These are phyloP conservation scores for Thecaphora frezii DNA, from an alignment of 1,284 basidiomycete genomes.

Conservation along the genomic window DNA sequence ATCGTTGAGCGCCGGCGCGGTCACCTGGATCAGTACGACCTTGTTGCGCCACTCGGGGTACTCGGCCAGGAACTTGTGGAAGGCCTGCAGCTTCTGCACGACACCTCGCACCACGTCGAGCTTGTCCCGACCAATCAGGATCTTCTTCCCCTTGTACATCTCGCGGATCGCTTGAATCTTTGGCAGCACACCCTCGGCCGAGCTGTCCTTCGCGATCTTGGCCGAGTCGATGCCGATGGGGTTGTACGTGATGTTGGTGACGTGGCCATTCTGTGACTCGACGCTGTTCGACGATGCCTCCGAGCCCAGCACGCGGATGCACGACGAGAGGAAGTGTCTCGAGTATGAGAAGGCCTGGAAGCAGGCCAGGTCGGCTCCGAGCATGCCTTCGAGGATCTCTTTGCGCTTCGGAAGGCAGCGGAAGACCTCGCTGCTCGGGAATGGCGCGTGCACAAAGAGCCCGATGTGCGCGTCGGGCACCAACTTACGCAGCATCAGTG, in stretches of 20 bases:
- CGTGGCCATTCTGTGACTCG: slow-evolving; percentile 86
- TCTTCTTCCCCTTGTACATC: slow-evolving; percentile 95
- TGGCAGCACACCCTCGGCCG: slow-evolving; percentile 78
- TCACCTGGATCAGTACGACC: slow-evolving; percentile 75
- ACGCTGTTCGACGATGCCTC: slow-evolving; percentile 76
- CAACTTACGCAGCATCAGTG: slow-evolving; percentile 76
- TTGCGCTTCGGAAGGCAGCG: slow-evolving; percentile 81
- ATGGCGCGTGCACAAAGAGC: slow-evolving; percentile 94
- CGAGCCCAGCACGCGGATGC: slow-evolving; percentile 92
- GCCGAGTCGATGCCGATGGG: slow-evolving; percentile 97
- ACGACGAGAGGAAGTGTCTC: slow-evolving; percentile 90
- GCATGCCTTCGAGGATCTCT: slow-evolving; percentile 95
- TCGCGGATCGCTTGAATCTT: slow-evolving; percentile 82
- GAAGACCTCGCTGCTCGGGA: slow-evolving; percentile 95
- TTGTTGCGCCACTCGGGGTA: slow-evolving; percentile 96
- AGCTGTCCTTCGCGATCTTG: slow-evolving; percentile 79
- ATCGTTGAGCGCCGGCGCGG: slow-evolving; percentile 89
- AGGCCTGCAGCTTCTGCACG: slow-evolving; percentile 93
- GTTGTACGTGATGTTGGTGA: slow-evolving; percentile 83
- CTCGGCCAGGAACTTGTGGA: slow-evolving; percentile 87
- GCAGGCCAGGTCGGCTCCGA: slow-evolving; percentile 91
- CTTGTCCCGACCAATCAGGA: slow-evolving; percentile 98
- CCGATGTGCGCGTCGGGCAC: slow-evolving; percentile 78
- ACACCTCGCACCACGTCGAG: slow-evolving; percentile 97
- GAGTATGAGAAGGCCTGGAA: slow-evolving; percentile 97